Evolutionary conservation across 139 green algal genomes (phyloP).

Genomic region (Zygnema cylindricum): DNA sequence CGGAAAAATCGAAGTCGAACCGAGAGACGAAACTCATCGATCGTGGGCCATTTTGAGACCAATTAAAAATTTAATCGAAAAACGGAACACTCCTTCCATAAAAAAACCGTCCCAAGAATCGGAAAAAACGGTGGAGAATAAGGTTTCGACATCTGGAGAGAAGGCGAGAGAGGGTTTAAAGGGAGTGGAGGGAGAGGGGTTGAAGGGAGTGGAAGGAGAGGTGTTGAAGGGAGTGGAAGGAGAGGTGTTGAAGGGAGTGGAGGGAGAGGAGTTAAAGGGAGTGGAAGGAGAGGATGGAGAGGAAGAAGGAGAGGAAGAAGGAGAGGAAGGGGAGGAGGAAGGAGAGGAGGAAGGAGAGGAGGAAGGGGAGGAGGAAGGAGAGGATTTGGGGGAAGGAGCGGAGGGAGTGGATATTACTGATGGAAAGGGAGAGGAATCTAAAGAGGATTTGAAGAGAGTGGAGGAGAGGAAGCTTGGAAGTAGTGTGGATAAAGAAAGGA

Average conservation of each 20-base stretch:
- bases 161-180: neutral
- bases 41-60: neutral
- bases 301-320: neutral
- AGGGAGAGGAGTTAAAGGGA: neutral
- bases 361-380: neutral
- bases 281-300: neutral
- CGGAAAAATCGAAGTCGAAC: neutral
- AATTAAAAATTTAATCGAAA: neutral
- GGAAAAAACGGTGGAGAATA: too few relatives aligned
- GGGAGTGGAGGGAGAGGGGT: neutral
- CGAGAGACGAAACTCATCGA: neutral
- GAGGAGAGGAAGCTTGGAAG: neutral
- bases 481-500: neutral
- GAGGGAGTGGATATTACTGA: neutral
- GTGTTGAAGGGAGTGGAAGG: neutral
- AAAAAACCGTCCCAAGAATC: too few relatives aligned
- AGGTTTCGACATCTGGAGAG: too few relatives aligned
- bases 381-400: neutral
- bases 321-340: neutral
- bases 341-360: neutral
- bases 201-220: neutral
- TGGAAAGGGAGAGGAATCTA: neutral
- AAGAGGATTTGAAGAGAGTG: neutral
- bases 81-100: neutral
- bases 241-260: neutral